Conservation (phyloP, 495 filamentous ascomycete species). For the Neurospora sp. region DNA sequence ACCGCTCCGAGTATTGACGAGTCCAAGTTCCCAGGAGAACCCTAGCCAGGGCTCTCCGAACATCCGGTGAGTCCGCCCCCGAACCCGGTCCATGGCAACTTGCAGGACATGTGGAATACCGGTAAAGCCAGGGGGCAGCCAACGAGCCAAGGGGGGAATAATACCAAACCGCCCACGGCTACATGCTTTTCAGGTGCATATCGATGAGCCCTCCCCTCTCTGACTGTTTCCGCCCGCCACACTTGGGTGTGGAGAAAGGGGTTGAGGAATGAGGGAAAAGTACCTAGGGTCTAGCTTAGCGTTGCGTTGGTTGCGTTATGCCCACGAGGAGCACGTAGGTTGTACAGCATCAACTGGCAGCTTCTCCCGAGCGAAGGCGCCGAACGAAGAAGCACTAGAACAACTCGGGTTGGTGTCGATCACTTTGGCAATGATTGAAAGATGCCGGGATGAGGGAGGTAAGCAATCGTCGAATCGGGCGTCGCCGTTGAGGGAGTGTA, state of each 20-base stretch:
- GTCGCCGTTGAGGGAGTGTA: background rate
- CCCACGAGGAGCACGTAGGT: background rate
- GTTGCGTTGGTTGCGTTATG: background rate
- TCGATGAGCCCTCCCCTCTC: background rate
- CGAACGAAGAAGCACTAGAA: background rate
- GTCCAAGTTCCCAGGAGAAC: background rate
- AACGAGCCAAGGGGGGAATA: background rate
- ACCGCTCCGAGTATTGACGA: background rate
- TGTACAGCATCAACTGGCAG: background rate
- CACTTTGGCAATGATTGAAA: background rate
- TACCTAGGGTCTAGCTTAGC: background rate
- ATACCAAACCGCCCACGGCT: background rate
- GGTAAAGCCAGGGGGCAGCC: background rate
- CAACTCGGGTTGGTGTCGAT: background rate
- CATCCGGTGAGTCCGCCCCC: background rate
- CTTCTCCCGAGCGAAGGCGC: background rate
- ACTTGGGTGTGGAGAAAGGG: background rate
- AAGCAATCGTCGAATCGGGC: background rate
- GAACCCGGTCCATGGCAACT: background rate
- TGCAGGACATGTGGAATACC: background rate
- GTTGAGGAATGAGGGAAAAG: background rate
- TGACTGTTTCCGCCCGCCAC: background rate
- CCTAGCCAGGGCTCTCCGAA: background rate
- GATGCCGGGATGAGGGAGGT: background rate
- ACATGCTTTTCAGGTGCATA: background rate